These are phyloP conservation scores for Solanum virginianum DNA, from an alignment of 257 asterid genomes.

Conservation along the genomic window DNA sequence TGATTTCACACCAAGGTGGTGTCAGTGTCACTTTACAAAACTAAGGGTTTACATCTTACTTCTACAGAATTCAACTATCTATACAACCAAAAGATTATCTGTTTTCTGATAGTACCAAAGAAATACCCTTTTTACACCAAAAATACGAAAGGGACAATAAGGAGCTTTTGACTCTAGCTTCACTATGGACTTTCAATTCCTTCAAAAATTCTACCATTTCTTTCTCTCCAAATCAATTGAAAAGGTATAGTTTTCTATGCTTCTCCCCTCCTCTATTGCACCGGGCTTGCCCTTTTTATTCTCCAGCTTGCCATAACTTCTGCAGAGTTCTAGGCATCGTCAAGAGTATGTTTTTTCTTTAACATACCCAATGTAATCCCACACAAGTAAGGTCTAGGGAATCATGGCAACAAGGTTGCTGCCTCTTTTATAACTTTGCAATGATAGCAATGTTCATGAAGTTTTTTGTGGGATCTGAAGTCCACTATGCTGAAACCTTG, in stretches of 20 bases:
- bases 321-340: background rate
- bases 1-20: background rate
- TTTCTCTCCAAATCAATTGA: background rate
- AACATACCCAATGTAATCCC: background rate
- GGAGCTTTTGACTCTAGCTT: background rate
- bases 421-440: background rate
- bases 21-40: background rate
- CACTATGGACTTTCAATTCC: background rate
- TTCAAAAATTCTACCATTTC: background rate
- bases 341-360: background rate
- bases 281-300: too few relatives aligned
- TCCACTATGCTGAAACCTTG: background rate
- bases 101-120: background rate
- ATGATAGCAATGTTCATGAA: background rate
- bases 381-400: background rate
- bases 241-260: background rate
- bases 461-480: background rate
- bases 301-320: background rate
- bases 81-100: background rate
- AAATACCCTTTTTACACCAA: background rate
- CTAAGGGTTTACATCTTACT: background rate
- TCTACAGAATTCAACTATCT: background rate
- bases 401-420: background rate
- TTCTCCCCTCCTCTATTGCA: background rate
- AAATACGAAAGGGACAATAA: background rate